Evolutionary conservation across 2,329 filamentous ascomycete genomes (phyloP).

Genomic region (Scopulariopsis brevicaulis): DNA sequence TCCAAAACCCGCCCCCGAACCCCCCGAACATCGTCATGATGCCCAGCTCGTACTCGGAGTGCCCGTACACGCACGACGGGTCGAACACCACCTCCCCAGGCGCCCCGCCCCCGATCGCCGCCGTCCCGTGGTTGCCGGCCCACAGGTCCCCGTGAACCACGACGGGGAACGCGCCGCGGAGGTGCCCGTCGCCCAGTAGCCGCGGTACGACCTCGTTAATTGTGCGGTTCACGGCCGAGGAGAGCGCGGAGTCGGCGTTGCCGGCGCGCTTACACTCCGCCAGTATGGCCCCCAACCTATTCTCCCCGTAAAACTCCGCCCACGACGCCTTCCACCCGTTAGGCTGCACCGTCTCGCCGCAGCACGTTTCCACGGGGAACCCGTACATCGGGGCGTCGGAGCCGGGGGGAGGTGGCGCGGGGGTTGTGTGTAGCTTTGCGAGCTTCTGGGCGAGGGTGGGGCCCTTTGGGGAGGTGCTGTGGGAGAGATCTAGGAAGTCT

Average conservation of each 20-base stretch:
- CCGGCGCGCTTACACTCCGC: conserved; percentile 52
- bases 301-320: conserved; percentile 77
- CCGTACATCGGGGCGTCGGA: conserved; percentile 58
- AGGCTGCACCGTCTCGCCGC: conserved; percentile 72
- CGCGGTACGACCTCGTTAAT: conserved; percentile 58
- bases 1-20: conserved; percentile 60
- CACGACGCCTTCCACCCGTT: conserved; percentile 65
- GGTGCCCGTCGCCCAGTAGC: conserved; percentile 56
- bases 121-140: conserved; percentile 70
- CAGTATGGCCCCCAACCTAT: conserved; percentile 55
- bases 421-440: conserved; percentile 65
- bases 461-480: conserved; percentile 17
- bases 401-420: conserved; percentile 53
- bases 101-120: conserved; percentile 43
- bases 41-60: conserved; percentile 82
- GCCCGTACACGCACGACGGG: conserved; percentile 69
- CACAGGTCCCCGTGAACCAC: conserved; percentile 89
- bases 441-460: conserved; percentile 62
- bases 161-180: conserved; percentile 60
- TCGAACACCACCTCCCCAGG: conserved; percentile 74
- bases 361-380: conserved; percentile 77
- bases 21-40: conserved; percentile 98
- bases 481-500: conserved; percentile 63
- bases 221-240: conserved; percentile 51
- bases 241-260: conserved; percentile 44